Conservation (phyloP, 768 basidiomycete genomes). For the Galerina marginata region DNA sequence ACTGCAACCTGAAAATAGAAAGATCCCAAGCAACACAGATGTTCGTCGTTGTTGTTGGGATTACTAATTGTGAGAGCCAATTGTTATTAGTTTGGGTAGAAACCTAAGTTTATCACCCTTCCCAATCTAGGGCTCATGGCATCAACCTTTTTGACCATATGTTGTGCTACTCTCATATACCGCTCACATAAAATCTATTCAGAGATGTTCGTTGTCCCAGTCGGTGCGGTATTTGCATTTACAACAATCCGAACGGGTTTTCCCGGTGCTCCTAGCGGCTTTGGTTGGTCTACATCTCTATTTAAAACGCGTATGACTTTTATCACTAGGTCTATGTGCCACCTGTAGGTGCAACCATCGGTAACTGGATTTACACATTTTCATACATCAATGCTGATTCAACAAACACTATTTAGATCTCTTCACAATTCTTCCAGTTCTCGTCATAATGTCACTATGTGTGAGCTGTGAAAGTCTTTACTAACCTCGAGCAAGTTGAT, state of each 20-base stretch:
- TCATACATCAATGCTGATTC: not conserved
- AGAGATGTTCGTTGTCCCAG: not conserved
- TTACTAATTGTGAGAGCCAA: not conserved
- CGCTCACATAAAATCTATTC: not conserved
- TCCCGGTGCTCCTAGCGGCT: slow-evolving; percentile 3
- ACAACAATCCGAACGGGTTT: slow-evolving; percentile 1
- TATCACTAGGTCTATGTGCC: not conserved
- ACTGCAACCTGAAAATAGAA: not conserved
- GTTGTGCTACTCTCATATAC: not conserved
- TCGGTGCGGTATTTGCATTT: not conserved
- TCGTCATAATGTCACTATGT: slow-evolving; percentile 5
- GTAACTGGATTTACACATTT: not conserved
- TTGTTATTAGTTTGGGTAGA: not conserved
- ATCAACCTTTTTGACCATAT: not conserved
- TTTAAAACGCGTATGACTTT: not conserved
- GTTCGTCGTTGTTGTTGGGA: not conserved
- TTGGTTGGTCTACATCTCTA: not conserved
- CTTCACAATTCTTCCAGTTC: slow-evolving; percentile 2
- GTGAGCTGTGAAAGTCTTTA: not conserved
- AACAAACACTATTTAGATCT: not conserved
- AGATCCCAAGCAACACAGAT: not conserved
- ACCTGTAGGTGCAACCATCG: not conserved
- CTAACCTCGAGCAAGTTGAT: not conserved
- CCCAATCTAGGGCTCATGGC: not conserved
- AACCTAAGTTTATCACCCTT: not conserved